Conservation (phyloP, 805 yeast species). For the Zygosaccharomyces pseudorouxii region DNA sequence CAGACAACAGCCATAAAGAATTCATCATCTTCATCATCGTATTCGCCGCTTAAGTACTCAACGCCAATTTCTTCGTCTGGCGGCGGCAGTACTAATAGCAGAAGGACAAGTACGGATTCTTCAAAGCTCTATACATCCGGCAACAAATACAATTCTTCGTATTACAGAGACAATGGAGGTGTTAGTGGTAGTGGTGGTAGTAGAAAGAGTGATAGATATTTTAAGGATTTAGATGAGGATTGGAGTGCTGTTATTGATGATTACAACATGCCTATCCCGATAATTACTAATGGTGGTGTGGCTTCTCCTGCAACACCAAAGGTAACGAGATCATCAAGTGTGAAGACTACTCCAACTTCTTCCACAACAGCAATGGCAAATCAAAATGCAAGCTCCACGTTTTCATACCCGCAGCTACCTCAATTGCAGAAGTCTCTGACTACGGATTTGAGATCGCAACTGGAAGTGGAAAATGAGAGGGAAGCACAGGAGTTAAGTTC, state of each 20-base stretch:
- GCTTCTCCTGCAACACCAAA: constrained; percentile 25
- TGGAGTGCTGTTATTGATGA: constrained; percentile 79
- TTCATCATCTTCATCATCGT: constrained; percentile 17
- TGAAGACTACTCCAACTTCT: constrained; percentile 17
- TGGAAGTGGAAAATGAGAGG: constrained; percentile 30
- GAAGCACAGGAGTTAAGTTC: constrained; percentile 49
- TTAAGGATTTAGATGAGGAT: constrained; percentile 79
- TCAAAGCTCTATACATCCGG: not conserved
- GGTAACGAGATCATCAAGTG: constrained; percentile 23
- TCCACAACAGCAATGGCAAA: constrained; percentile 10
- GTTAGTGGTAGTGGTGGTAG: constrained; percentile 2
- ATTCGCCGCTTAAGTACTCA: constrained; percentile 26
- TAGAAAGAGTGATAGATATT: constrained; percentile 37
- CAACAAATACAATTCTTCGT: not conserved
- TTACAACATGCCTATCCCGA: constrained; percentile 34
- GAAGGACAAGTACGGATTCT: constrained; percentile 2
- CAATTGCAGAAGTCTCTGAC: constrained; percentile 22
- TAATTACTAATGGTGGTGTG: constrained; percentile 29
- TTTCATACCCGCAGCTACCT: constrained; percentile 32
- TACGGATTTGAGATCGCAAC: constrained; percentile 21
- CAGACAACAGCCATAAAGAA: constrained; percentile 21
- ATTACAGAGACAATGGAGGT: constrained; percentile 2
- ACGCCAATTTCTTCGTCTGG: constrained; percentile 15
- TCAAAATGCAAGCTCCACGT: constrained; percentile 10
- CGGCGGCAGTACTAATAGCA: constrained; percentile 6